Evolutionary conservation across 2,329 filamentous ascomycete species (phyloP).

Genomic region (Xylaria polymorpha): DNA sequence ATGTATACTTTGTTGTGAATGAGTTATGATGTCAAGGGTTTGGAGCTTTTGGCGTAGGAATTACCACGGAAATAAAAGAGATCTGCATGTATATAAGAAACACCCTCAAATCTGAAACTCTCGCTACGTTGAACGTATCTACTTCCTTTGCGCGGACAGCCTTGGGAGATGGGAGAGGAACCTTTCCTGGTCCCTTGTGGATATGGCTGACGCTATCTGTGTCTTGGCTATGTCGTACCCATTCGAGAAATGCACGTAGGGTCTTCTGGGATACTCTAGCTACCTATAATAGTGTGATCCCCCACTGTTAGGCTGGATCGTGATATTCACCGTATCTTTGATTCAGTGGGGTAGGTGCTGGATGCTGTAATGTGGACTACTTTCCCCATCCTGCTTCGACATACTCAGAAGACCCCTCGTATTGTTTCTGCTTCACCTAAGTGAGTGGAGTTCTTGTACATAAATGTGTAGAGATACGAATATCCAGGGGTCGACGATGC

Average conservation of each 20-base stretch:
- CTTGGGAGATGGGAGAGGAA: neutral
- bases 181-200: neutral
- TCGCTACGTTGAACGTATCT: too few relatives aligned
- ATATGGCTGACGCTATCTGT: neutral
- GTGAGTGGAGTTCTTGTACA: neutral
- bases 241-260: neutral
- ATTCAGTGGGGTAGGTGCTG: neutral
- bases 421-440: neutral
- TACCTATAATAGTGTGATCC: too few relatives aligned
- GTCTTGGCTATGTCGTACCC: neutral
- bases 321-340: neutral
- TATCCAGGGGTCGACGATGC: neutral
- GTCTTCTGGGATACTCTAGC: neutral
- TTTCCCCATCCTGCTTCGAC: neutral
- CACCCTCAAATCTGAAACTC: too few relatives aligned
- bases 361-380: neutral
- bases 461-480: neutral
- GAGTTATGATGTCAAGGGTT: neutral
- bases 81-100: too few relatives aligned
- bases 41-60: neutral
- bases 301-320: neutral
- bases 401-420: neutral
- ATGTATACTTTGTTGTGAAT: neutral
- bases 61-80: neutral
- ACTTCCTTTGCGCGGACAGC: too few relatives aligned